Conservation (phyloP, 2,329 filamentous ascomycete genomes). For the Fusarium nelsonii region DNA sequence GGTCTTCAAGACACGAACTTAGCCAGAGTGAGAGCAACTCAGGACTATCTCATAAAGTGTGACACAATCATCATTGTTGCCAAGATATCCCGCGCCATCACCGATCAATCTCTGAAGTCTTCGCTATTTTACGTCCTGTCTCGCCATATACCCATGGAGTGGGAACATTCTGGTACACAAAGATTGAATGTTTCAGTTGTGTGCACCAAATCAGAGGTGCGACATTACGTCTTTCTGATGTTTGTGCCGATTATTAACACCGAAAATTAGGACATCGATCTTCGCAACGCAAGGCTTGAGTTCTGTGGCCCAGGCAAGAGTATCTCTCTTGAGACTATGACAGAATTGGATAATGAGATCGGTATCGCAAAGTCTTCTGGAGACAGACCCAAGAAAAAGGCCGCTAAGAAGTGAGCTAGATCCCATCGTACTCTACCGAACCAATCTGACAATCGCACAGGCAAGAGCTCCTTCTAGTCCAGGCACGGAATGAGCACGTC, state of each 20-base stretch:
- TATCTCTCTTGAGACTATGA: conserved; percentile 38
- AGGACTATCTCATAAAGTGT: conserved; percentile 52
- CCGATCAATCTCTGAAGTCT: conserved; percentile 51
- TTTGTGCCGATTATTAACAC: not conserved
- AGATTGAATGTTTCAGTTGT: conserved; percentile 50
- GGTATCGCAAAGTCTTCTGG: conserved; percentile 39
- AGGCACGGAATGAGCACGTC: conserved; percentile 50
- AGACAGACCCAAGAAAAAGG: conserved; percentile 42
- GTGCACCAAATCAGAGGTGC: conserved; percentile 52
- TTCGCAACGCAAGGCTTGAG: conserved; percentile 42
- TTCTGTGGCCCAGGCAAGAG: conserved; percentile 46
- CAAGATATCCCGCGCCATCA: conserved; percentile 52
- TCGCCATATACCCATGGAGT: conserved; percentile 48
- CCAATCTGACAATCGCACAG: conserved; percentile 19
- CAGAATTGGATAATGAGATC: conserved; percentile 47
- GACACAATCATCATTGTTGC: conserved; percentile 53
- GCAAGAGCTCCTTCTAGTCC: conserved; percentile 48
- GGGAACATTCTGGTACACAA: conserved; percentile 44
- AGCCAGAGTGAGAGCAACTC: conserved; percentile 52
- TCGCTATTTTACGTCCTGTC: conserved; percentile 49
- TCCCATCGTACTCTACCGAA: not conserved
- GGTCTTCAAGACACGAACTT: conserved; percentile 53
- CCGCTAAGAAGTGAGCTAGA: conserved; percentile 39
- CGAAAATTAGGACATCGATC: conserved; percentile 48
- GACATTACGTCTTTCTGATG: not conserved